These are phyloP conservation scores for Clarireedia paspali DNA, from an alignment of 2,329 filamentous ascomycete species.

Conservation along the genomic window DNA sequence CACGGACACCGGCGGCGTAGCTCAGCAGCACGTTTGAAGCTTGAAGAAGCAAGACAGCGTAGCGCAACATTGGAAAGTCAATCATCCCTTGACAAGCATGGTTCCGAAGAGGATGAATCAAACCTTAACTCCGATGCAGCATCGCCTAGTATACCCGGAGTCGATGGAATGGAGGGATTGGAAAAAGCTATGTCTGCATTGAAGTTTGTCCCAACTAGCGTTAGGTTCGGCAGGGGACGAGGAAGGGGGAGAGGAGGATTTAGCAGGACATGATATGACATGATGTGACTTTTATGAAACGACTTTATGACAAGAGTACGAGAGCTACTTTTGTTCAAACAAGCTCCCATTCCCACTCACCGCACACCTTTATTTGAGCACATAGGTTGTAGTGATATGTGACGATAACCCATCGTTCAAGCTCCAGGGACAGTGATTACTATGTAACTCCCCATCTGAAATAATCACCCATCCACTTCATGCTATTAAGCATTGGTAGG, in stretches of 20 bases:
- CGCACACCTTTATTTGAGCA: too few relatives aligned
- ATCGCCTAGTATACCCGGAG: slow-evolving; percentile 6
- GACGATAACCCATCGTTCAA: too few relatives aligned
- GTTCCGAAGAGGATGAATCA: background rate
- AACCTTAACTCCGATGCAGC: background rate
- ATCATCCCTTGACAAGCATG: background rate
- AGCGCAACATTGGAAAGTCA: slow-evolving; percentile 10
- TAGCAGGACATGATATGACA: slow-evolving; percentile 20
- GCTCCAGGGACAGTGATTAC: too few relatives aligned
- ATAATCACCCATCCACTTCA: background rate
- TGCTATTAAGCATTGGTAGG: background rate
- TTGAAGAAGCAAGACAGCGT: slow-evolving; percentile 19
- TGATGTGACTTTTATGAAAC: background rate
- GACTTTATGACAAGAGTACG: background rate
- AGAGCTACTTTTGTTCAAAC: too few relatives aligned
- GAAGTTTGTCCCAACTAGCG: slow-evolving; percentile 60
- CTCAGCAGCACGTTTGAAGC: slow-evolving; percentile 32
- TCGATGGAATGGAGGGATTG: slow-evolving; percentile 49
- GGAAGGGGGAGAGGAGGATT: slow-evolving; percentile 26
- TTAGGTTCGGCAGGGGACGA: slow-evolving; percentile 49
- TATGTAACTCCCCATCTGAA: background rate
- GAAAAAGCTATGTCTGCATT: slow-evolving; percentile 63
- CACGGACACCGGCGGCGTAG: slow-evolving; percentile 41
- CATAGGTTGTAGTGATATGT: too few relatives aligned
- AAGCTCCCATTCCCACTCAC: too few relatives aligned